phyloP scores from a whole-genome alignment of 495 filamentous ascomycete species.

The Podospora appendiculata region DNA sequence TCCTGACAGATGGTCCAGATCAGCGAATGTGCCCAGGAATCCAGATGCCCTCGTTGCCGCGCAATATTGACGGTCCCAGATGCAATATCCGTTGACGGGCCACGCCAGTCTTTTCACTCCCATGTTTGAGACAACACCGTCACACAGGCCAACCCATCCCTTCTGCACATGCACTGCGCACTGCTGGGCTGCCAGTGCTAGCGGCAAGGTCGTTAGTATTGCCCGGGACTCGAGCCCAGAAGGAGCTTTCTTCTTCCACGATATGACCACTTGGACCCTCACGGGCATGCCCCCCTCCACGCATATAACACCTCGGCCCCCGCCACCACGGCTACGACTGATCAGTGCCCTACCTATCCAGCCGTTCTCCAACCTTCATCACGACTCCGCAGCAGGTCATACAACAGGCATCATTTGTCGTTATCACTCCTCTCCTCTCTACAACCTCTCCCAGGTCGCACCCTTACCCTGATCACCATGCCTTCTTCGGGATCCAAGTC shows the following conservation, averaged over 20 bases:
- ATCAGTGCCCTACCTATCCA: too few species aligned
- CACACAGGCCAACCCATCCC: neutral
- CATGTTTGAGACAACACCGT: neutral
- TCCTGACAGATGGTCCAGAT: slow-evolving; percentile 2
- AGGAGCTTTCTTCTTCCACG: neutral
- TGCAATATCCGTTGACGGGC: slow-evolving; percentile 3
- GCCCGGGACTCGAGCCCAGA: neutral
- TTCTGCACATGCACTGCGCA: neutral
- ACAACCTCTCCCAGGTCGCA: too few species aligned
- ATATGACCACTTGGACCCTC: too few species aligned
- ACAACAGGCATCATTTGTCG: neutral
- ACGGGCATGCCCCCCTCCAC: too few species aligned
- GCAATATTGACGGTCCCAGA: neutral
- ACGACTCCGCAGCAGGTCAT: too few species aligned
- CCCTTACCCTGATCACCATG: slow-evolving; percentile 29
- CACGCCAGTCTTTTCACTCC: neutral
- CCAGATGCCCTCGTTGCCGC: neutral
- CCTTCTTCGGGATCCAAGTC: slow-evolving; percentile 31
- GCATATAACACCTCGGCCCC: neutral
- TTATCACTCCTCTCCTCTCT: neutral
- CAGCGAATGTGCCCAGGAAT: neutral
- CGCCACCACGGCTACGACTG: too few species aligned
- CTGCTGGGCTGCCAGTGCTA: neutral
- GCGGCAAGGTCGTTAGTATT: neutral
- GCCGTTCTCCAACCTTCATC: too few species aligned